Conservation (phyloP, 164 flowering plant genomes). For the Stephania cephalantha region DNA sequence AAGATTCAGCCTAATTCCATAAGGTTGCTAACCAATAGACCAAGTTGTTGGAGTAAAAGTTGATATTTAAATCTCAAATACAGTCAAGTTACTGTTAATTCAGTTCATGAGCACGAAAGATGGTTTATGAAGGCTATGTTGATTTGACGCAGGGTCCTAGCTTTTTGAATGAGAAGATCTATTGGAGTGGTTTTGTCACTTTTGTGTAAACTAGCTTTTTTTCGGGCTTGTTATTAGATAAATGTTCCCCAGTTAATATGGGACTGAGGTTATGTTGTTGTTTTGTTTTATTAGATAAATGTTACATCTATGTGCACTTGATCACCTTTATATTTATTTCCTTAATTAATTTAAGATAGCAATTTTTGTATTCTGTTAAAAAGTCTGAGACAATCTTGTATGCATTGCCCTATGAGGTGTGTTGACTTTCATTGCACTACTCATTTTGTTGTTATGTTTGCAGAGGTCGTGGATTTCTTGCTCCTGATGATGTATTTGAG, state of each 20-base stretch:
- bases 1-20: neutral
- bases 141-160: too few species aligned
- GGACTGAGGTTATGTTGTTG: too few species aligned
- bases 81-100: too few species aligned
- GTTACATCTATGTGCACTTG: neutral
- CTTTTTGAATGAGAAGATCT: too few species aligned
- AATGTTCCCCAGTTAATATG: neutral
- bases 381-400: neutral
- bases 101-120: too few species aligned
- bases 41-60: too few species aligned
- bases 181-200: too few species aligned
- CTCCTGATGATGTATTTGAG: slow-evolving; percentile 63
- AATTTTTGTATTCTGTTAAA: neutral
- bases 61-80: too few species aligned
- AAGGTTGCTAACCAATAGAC: too few species aligned
- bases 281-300: neutral
- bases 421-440: neutral
- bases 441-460: slow-evolving; percentile 4
- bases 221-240: neutral
- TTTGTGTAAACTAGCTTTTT: too few species aligned
- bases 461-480: slow-evolving; percentile 76
- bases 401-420: neutral
- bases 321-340: neutral
- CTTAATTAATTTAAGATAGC: neutral
- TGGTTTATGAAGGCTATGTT: too few species aligned